Conservation (phyloP, 768 basidiomycete genomes). For the Podaxis rugospora region DNA sequence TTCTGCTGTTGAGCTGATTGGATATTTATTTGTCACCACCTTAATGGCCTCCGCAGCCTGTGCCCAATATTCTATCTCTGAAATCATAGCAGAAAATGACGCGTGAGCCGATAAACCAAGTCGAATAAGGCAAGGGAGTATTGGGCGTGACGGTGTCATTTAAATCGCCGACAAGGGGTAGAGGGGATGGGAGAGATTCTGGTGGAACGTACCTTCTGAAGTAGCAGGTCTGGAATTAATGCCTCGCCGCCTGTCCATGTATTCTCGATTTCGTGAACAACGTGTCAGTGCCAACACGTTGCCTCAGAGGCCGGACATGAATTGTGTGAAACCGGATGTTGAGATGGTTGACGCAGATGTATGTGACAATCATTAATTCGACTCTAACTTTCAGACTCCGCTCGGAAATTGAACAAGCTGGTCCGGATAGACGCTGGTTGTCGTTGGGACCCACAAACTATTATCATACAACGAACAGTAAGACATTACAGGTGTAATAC, state of each 20-base stretch:
- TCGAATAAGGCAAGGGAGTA: slow-evolving; percentile 3
- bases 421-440: background rate
- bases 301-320: slow-evolving; percentile 9
- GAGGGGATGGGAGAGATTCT: slow-evolving; percentile 1
- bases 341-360: slow-evolving; percentile 8
- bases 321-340: slow-evolving; percentile 10
- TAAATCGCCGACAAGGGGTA: slow-evolving; percentile 10
- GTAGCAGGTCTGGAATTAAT: slow-evolving; percentile 61
- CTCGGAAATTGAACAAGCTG: background rate
- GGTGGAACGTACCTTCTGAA: slow-evolving; percentile 58
- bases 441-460: background rate
- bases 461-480: background rate
- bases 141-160: slow-evolving; percentile 7
- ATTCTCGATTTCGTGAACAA: slow-evolving; percentile 11
- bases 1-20: slow-evolving; percentile 45
- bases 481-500: background rate
- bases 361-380: slow-evolving; percentile 6
- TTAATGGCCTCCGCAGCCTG: slow-evolving; percentile 59
- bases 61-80: slow-evolving; percentile 78
- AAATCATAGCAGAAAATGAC: slow-evolving; percentile 13
- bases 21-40: slow-evolving; percentile 49
- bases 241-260: slow-evolving; percentile 68
- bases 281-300: slow-evolving; percentile 5
- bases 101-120: slow-evolving; percentile 15
- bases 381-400: slow-evolving; percentile 11